phyloP scores from a whole-genome alignment of 129 eudicot species.

The Lactuca sativa region DNA sequence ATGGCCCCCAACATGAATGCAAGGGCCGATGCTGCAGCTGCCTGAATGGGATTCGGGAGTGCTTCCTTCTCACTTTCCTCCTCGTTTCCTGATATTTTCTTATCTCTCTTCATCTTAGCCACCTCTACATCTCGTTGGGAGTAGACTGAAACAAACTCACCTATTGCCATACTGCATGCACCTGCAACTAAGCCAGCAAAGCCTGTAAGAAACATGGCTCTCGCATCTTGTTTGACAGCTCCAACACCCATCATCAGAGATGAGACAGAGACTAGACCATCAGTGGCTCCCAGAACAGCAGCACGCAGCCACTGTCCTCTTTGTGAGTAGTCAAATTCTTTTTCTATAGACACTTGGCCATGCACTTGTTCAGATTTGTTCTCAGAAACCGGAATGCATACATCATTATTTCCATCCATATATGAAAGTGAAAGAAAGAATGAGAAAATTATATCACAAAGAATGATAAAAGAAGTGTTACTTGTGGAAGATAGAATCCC shows the following conservation, averaged over 20 bases:
- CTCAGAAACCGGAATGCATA: constrained; percentile 18
- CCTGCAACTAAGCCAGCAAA: constrained; percentile 62
- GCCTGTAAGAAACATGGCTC: constrained; percentile 58
- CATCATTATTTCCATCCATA: constrained; percentile 16
- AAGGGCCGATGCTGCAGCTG: constrained; percentile 32
- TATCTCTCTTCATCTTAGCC: constrained; percentile 46
- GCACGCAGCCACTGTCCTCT: constrained; percentile 61
- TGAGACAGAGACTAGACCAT: constrained; percentile 57
- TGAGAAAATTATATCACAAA: background rate
- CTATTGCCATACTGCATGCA: constrained; percentile 66
- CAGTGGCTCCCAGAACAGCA: constrained; percentile 60
- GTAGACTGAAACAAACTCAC: constrained; percentile 61
- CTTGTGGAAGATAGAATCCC: no score
- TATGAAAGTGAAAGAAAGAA: background rate
- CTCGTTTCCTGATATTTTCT: background rate
- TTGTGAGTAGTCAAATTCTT: constrained; percentile 46
- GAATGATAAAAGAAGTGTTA: background rate
- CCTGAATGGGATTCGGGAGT: constrained; percentile 34
- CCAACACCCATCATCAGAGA: constrained; percentile 66
- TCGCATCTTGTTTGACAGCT: constrained; percentile 49
- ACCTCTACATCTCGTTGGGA: constrained; percentile 56
- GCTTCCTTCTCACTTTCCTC: constrained; percentile 18
- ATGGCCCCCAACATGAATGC: constrained; percentile 36
- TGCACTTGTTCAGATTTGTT: constrained; percentile 8
- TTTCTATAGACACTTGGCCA: background rate